A percentile compares a stretch with the other conserved stretches of the same genome.
Conservation (phyloP, 306 rosid genomes). For the Fragaria vesca region DNA sequence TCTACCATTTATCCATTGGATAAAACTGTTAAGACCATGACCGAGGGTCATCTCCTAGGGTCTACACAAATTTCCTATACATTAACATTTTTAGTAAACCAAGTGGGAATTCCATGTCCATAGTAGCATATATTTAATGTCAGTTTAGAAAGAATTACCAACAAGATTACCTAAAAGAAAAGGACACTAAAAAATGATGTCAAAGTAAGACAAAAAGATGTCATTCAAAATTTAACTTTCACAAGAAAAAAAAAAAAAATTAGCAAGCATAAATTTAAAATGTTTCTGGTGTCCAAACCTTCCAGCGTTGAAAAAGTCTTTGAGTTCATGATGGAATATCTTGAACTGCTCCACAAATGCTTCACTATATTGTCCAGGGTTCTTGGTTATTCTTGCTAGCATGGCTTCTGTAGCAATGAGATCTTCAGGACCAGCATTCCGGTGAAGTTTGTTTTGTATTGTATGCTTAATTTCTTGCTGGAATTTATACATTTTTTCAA, state of each 20-base stretch:
- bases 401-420: slow-evolving; percentile 94
- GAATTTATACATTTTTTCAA: slow-evolving; percentile 22
- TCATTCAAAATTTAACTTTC: background rate
- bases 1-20: background rate
- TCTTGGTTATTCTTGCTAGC: slow-evolving; percentile 83
- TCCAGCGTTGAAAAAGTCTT: slow-evolving; percentile 99
- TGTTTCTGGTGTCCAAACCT: slow-evolving; percentile 53
- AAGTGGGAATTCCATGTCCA: background rate
- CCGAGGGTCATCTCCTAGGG: background rate
- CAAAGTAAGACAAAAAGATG: background rate
- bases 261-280: background rate
- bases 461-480: slow-evolving; percentile 96
- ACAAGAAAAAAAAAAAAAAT: background rate
- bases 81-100: background rate
- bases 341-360: slow-evolving; percentile 85
- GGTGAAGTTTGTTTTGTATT: slow-evolving; percentile 98
- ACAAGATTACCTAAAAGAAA: background rate
- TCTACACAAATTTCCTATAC: background rate
- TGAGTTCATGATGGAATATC: slow-evolving; percentile 86
- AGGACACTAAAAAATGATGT: background rate
- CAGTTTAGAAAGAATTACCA: background rate
- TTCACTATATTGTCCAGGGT: slow-evolving; percentile 78
- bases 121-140: background rate
- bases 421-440: slow-evolving; percentile 98
- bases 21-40: background rate